phyloP scores from a whole-genome alignment of 805 yeast species.

The Wickerhamiella shivajii region DNA sequence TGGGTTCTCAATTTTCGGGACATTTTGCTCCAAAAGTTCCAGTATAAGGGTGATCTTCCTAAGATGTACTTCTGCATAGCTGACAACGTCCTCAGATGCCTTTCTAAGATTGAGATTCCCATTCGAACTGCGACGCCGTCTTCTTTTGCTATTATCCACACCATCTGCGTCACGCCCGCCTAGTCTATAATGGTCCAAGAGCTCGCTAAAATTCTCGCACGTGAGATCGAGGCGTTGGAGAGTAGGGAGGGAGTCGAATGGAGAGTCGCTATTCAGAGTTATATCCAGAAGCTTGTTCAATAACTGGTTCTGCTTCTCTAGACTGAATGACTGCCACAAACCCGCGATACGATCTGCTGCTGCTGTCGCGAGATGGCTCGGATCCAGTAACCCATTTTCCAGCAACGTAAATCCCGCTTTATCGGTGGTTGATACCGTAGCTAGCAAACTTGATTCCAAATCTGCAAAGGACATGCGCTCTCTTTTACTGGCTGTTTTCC shows the following conservation, averaged over 20 bases:
- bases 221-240: constrained; percentile 43
- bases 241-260: constrained; percentile 33
- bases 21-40: constrained; percentile 53
- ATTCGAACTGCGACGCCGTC: constrained; percentile 69
- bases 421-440: constrained; percentile 49
- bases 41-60: constrained; percentile 62
- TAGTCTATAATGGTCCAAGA: constrained; percentile 47
- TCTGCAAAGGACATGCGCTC: constrained; percentile 37
- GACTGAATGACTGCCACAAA: constrained; percentile 41
- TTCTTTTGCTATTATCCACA: constrained; percentile 19
- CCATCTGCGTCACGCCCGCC: background rate
- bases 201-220: constrained; percentile 40
- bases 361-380: constrained; percentile 24
- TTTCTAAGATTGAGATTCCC: constrained; percentile 47
- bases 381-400: constrained; percentile 35
- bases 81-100: constrained; percentile 36
- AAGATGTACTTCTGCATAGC: constrained; percentile 64
- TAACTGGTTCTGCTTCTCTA: constrained; percentile 42
- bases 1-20: constrained; percentile 12
- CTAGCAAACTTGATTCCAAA: constrained; percentile 44
- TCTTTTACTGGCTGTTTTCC: constrained; percentile 31
- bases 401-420: constrained; percentile 51
- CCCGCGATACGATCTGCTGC: constrained; percentile 38
- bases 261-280: constrained; percentile 28
- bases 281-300: constrained; percentile 48